Percentiles rank a stretch among this genome's conserved stretches.
Conservation (phyloP, 176 grass and related monocot genomes). For the Rhynchospora pubera region DNA sequence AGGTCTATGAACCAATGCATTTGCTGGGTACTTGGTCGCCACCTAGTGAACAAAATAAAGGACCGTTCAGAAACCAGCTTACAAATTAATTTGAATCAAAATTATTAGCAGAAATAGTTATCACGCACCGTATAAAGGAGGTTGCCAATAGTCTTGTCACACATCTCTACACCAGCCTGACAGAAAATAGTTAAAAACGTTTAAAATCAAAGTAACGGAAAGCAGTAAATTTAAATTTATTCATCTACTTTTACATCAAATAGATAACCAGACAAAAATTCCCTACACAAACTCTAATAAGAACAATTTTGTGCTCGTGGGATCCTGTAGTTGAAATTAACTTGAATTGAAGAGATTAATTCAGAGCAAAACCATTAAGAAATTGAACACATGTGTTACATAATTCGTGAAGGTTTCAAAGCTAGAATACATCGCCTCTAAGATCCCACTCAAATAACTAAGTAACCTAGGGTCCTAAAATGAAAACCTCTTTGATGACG, state of each 20-base stretch:
- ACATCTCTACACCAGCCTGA: conserved; percentile 21
- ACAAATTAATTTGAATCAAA: not conserved
- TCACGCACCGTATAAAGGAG: conserved; percentile 10
- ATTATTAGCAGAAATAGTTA: not conserved
- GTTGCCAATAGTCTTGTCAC: conserved; percentile 21
- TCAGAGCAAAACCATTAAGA: not conserved
- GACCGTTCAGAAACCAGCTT: not conserved
- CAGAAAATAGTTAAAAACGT: not conserved
- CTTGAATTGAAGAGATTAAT: not conserved
- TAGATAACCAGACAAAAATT: not conserved
- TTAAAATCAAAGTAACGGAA: not conserved
- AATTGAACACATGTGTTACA: not conserved
- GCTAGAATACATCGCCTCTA: not conserved
- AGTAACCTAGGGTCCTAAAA: not conserved
- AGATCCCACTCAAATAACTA: not conserved
- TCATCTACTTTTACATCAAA: not conserved
- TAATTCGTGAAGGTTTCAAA: not conserved
- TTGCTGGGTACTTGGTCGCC: conserved; percentile 27
- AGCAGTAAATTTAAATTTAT: not conserved
- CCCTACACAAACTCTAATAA: not conserved
- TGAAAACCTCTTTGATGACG: conserved; percentile 41
- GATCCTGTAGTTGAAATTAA: not conserved
- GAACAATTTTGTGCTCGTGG: not conserved
- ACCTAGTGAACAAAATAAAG: conserved; percentile 21
- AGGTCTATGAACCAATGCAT: conserved; percentile 27